Conservation (phyloP, 768 basidiomycete species). For the Tylopilus sp. region DNA sequence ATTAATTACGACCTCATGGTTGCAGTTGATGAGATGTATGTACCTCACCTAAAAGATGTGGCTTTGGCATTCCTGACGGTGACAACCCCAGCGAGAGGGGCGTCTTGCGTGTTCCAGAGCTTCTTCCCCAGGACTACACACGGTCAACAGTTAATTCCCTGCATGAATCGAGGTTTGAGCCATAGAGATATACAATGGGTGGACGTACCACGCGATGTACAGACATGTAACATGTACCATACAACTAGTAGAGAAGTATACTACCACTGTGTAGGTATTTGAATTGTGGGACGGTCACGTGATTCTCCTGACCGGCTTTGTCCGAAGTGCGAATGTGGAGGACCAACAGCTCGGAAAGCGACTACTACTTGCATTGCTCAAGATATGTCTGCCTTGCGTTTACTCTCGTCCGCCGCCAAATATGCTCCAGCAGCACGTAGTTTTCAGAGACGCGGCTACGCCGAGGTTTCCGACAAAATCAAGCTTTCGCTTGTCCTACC, state of each 20-base stretch:
- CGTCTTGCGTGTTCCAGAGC: slow-evolving; percentile 52
- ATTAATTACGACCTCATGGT: slow-evolving; percentile 93
- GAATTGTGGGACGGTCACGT: slow-evolving; percentile 17
- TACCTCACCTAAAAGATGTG: slow-evolving; percentile 10
- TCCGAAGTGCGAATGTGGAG: slow-evolving; percentile 15
- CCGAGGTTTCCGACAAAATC: slow-evolving; percentile 87
- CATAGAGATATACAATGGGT: background rate
- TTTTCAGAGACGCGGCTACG: slow-evolving; percentile 78
- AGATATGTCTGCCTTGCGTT: slow-evolving; percentile 73
- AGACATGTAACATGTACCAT: no score
- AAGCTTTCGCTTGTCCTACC: slow-evolving; percentile 92
- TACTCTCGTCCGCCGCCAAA: slow-evolving; percentile 61
- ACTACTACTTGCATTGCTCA: slow-evolving; percentile 1
- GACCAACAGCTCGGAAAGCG: background rate
- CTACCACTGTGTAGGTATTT: no score
- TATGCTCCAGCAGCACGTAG: slow-evolving; percentile 54
- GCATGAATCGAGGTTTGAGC: slow-evolving; percentile 27
- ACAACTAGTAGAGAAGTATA: no score
- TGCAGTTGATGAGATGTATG: slow-evolving; percentile 90
- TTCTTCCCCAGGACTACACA: slow-evolving; percentile 63
- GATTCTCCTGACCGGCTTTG: slow-evolving; percentile 25
- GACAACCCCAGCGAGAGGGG: slow-evolving; percentile 56
- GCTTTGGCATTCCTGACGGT: slow-evolving; percentile 1
- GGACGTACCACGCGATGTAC: background rate
- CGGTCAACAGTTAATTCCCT: slow-evolving; percentile 25